Base-by-base conservation (phyloP, 495 filamentous ascomycete species). In the Choiromyces venosus region DNA sequence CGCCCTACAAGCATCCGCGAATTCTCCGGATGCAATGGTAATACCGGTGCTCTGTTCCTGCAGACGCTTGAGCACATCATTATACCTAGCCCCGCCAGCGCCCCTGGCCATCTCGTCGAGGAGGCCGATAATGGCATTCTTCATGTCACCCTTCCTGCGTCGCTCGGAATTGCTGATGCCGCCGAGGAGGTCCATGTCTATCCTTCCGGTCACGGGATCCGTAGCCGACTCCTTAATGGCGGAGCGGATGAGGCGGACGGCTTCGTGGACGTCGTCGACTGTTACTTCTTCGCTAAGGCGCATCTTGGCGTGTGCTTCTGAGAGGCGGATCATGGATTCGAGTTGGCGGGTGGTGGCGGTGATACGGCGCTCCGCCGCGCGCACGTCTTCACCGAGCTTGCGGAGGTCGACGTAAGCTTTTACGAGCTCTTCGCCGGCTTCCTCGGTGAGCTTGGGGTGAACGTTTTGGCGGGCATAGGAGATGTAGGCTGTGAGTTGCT, bases 241-340 rank as follows among this genome's bases (percentile, higher is more conserved):
- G 0, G 89, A 90, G 77, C 91, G 90, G 83, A 98, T 99, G 70
- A 99, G 85, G 16, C 95, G 90, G 18, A 96, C 92, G 7, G 95
- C 94, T 84, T 99, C 95, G 19, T 89, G 83, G 33, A 99, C 95
- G 82, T 99, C 95, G 69, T 88, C 87, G 18, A 85, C 87, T 0
- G 92, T 94, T 52, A 99, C 96, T 65, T 84, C 86, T 0, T 83
- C 76, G 0, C 91, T 89, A 14, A 99, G 86, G 33, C 95, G 91
- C 95, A 99, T 99, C 78, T 97, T 97, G 39, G 95, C 95, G 83
- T 99, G 95, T 10, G 96, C 95, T 85, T 99, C 95, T 1, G 95
- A 85, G 4, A 99, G 89, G 61, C 95, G 94, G 81, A 99, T 97
- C 96, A 98, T 98, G 44, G 90, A 93, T 83, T 99, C 95, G 33